These are phyloP conservation scores for Dipteronia dyeriana DNA, from an alignment of 345 rosid genomes.

Conservation along the genomic window DNA sequence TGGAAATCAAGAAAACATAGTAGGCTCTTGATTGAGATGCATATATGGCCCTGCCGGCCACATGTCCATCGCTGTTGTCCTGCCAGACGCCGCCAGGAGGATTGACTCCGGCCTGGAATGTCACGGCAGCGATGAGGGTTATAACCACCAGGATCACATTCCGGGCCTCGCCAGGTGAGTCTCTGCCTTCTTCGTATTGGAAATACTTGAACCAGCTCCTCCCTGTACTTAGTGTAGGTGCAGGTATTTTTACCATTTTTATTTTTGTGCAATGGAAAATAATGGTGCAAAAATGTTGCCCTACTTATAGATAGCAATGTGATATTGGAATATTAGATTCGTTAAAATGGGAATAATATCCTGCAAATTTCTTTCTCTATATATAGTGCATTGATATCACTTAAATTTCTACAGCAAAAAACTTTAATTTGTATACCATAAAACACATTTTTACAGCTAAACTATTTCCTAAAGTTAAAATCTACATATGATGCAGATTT, in stretches of 20 bases:
- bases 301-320: too few species aligned
- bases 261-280: neutral
- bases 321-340: too few species aligned
- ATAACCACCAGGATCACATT: constrained; percentile 14
- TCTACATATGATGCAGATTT: too few species aligned
- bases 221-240: neutral
- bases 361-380: too few species aligned
- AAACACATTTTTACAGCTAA: too few species aligned
- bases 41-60: constrained; percentile 15
- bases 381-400: too few species aligned
- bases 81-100: constrained; percentile 34
- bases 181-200: constrained; percentile 10
- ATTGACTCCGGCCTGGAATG: constrained; percentile 28
- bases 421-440: too few species aligned
- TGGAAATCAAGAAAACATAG: constrained; percentile 29
- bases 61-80: neutral
- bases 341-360: too few species aligned
- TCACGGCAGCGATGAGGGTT: constrained; percentile 22
- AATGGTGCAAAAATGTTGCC: neutral
- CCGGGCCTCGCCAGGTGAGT: constrained; percentile 18
- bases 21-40: constrained; percentile 15
- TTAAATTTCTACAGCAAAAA: too few species aligned
- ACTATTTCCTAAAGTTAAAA: too few species aligned
- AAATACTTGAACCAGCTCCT: constrained; percentile 23
- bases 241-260: neutral